Conservation (phyloP, 1,139 yeast genomes). For the Zygosaccharomyces sapae region DNA sequence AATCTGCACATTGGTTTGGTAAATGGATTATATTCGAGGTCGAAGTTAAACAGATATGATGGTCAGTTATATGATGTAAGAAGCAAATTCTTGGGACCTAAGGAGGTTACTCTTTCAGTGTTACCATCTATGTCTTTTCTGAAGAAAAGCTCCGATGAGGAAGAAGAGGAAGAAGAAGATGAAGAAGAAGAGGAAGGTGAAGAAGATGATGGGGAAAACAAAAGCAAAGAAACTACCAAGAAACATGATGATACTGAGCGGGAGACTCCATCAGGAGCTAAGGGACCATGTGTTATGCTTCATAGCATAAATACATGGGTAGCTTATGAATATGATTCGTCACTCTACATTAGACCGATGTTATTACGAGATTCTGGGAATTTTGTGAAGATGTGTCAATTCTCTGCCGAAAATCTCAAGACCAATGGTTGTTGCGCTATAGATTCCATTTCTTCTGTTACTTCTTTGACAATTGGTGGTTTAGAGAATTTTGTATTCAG, state of each 20-base stretch:
- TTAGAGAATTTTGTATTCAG: slow-evolving; percentile 21
- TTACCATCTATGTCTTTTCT: slow-evolving; percentile 21
- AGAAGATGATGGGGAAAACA: too few species aligned
- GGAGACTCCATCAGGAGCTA: neutral
- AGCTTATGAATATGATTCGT: slow-evolving; percentile 24
- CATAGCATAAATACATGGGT: slow-evolving; percentile 30
- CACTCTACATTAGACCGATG: slow-evolving; percentile 27
- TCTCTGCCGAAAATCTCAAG: slow-evolving; percentile 24
- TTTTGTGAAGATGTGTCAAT: slow-evolving; percentile 19
- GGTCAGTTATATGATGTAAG: slow-evolving; percentile 68
- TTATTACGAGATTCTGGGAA: slow-evolving; percentile 9
- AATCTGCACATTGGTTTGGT: slow-evolving; percentile 73
- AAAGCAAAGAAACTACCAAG: slow-evolving; percentile 4
- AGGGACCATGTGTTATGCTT: slow-evolving; percentile 20
- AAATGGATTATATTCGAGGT: slow-evolving; percentile 74
- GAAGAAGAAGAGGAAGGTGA: slow-evolving; percentile 19
- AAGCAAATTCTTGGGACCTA: slow-evolving; percentile 70
- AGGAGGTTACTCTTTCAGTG: slow-evolving; percentile 50
- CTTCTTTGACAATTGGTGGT: slow-evolving; percentile 29
- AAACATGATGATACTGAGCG: slow-evolving; percentile 10
- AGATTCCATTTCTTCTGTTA: slow-evolving; percentile 21
- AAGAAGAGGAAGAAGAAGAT: slow-evolving; percentile 34
- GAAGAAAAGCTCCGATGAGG: slow-evolving; percentile 22
- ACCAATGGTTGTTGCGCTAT: slow-evolving; percentile 32
- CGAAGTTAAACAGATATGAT: slow-evolving; percentile 51